A percentile compares a stretch with the other conserved stretches of the same genome.
phyloP scores from a whole-genome alignment of 192 early-diverging fungal species.

The Coemansia asiatica region DNA sequence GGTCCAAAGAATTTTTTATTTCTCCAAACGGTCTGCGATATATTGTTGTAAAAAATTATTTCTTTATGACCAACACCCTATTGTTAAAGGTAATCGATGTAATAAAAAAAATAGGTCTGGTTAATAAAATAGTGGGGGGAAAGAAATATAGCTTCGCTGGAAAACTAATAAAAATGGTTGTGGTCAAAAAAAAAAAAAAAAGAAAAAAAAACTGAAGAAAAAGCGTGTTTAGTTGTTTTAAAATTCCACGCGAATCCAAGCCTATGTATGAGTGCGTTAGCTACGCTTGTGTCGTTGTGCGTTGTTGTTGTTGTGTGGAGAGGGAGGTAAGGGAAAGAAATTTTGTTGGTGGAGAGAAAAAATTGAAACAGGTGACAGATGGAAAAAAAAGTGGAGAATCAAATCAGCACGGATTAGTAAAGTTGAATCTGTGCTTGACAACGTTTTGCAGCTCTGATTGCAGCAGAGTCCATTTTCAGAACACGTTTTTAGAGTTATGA shows the following conservation, averaged over 20 bases:
- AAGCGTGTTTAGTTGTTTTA: background rate
- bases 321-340: background rate
- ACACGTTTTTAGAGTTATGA: too few species aligned
- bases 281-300: too few species aligned
- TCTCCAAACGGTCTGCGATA: constrained; percentile 1
- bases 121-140: background rate
- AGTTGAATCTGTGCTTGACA: background rate
- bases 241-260: background rate
- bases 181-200: background rate
- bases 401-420: background rate
- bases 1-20: background rate
- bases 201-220: background rate
- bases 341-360: background rate
- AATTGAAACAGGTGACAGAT: background rate
- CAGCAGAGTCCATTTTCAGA: too few species aligned
- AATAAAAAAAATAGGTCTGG: background rate
- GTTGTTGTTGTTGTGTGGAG: too few species aligned
- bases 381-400: background rate
- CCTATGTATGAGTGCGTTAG: background rate
- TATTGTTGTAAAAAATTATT: background rate
- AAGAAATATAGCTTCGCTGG: too few species aligned
- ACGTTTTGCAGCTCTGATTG: background rate
- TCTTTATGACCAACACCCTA: background rate
- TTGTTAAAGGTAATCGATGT: background rate
- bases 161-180: background rate